A percentile compares a stretch with the other conserved stretches of the same genome.
phyloP scores from a whole-genome alignment of 73 alveolate species.

The Paramecium tetraurelia region DNA sequence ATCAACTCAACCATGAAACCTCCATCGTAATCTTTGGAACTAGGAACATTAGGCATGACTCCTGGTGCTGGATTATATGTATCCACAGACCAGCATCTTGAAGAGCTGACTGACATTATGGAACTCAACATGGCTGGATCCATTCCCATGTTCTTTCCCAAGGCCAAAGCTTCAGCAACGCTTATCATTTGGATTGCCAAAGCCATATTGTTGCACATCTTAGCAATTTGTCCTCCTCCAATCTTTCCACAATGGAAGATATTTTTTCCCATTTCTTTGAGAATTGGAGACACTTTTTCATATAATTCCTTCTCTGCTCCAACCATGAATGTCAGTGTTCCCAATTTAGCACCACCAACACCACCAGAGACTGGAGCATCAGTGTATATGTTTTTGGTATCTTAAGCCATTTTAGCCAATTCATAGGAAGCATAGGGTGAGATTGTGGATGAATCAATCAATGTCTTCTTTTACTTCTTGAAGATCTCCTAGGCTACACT shows the following conservation, averaged over 20 bases:
- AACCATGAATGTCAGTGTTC: constrained; percentile 84
- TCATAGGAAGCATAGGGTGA: constrained; percentile 75
- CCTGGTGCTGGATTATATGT: constrained; percentile 85
- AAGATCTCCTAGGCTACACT: constrained; percentile 73
- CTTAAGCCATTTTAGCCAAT: constrained; percentile 72
- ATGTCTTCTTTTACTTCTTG: constrained; percentile 64
- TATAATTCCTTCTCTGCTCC: constrained; percentile 80
- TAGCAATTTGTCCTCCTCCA: constrained; percentile 83
- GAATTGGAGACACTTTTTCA: constrained; percentile 56
- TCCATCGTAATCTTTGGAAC: constrained; percentile 71
- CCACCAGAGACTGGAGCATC: constrained; percentile 94
- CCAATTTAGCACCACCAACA: constrained; percentile 77
- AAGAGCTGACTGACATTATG: constrained; percentile 69
- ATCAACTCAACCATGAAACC: constrained; percentile 75
- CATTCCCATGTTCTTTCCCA: constrained; percentile 79
- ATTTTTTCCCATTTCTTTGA: constrained; percentile 78
- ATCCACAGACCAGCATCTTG: constrained; percentile 78
- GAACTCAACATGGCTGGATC: constrained; percentile 71
- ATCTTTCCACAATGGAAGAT: constrained; percentile 79
- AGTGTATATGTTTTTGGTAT: constrained; percentile 51
- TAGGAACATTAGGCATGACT: constrained; percentile 73
- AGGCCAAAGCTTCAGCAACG: constrained; percentile 73
- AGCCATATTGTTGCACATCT: constrained; percentile 78
- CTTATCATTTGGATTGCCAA: constrained; percentile 78
- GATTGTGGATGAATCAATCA: constrained; percentile 78